Conservation (phyloP, 139 green algal genomes). For the Chlorella sp. region DNA sequence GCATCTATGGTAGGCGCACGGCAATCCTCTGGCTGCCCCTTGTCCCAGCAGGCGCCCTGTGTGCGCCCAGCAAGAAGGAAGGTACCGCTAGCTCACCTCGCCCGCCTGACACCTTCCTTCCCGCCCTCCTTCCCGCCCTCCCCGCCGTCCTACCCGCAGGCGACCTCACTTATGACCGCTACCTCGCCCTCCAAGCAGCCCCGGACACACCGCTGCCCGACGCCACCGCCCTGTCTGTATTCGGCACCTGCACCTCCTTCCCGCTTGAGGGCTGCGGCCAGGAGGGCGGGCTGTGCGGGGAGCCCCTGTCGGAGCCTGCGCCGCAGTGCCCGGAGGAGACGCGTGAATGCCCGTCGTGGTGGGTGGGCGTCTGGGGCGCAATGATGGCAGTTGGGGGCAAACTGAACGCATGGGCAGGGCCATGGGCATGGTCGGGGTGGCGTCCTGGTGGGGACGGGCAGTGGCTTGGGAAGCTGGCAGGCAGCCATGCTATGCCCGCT, state of each 20-base stretch:
- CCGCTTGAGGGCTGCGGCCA: neutral
- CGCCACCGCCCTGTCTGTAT: neutral
- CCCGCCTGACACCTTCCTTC: neutral
- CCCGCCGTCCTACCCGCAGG: neutral
- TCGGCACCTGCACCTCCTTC: neutral
- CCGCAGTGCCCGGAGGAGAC: neutral
- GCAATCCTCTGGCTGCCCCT: too few species aligned
- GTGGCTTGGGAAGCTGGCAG: too few species aligned
- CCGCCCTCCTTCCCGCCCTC: neutral
- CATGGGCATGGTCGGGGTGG: neutral
- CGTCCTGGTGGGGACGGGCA: too few species aligned
- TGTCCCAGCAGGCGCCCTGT: too few species aligned
- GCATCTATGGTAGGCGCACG: neutral
- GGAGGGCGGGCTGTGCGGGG: constrained; percentile 13
- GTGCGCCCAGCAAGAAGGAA: too few species aligned
- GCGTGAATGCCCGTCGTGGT: neutral
- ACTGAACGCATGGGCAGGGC: too few species aligned
- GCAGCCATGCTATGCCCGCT: too few species aligned
- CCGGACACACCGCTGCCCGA: neutral
- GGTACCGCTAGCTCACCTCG: too few species aligned
- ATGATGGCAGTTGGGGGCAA: too few species aligned
- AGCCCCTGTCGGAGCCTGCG: neutral
- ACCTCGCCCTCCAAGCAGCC: neutral
- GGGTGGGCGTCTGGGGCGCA: neutral
- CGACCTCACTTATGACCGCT: neutral